Percentiles rank a stretch among this genome's conserved stretches.
Conservation (phyloP, 2,329 filamentous ascomycete genomes). For the Cladosporium oxysporum region DNA sequence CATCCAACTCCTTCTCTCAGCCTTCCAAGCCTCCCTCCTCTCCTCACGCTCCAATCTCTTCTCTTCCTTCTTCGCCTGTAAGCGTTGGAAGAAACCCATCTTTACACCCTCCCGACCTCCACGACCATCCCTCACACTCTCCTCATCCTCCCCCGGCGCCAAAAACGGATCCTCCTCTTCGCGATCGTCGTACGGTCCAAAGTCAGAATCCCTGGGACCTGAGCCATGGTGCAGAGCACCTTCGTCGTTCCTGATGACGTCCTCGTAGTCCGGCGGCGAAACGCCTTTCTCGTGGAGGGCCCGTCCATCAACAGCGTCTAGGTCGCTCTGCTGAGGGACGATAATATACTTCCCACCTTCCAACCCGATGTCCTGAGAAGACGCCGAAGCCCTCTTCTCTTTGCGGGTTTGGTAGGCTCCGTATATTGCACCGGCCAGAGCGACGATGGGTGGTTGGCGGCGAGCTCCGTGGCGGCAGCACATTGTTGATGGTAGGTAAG, state of each 20-base stretch:
- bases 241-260: not conserved
- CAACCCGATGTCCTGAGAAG: not conserved
- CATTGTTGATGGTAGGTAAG: constrained; percentile 10
- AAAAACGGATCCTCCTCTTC: constrained; percentile 4
- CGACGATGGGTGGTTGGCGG: constrained; percentile 7
- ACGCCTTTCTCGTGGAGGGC: constrained; percentile 4
- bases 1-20: constrained; percentile 10
- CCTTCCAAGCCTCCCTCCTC: constrained; percentile 1
- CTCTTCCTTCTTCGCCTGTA: constrained; percentile 17
- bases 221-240: not conserved
- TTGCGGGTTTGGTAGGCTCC: constrained; percentile 13
- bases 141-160: not conserved
- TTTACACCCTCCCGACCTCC: not conserved
- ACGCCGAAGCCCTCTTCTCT: not conserved
- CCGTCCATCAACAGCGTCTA: not conserved
- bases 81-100: constrained; percentile 4
- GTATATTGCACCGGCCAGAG: not conserved
- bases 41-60: constrained; percentile 10
- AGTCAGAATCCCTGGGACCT: not conserved
- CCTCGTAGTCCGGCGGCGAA: constrained; percentile 13
- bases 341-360: not conserved
- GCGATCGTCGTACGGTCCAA: not conserved
- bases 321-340: not conserved
- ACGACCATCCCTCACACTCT: not conserved
- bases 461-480: not conserved